Evolutionary conservation across 108 stramenopile species (phyloP), one percentile per base, ranked within the genome.

Genomic region (Nitzschia putrida): DNA sequence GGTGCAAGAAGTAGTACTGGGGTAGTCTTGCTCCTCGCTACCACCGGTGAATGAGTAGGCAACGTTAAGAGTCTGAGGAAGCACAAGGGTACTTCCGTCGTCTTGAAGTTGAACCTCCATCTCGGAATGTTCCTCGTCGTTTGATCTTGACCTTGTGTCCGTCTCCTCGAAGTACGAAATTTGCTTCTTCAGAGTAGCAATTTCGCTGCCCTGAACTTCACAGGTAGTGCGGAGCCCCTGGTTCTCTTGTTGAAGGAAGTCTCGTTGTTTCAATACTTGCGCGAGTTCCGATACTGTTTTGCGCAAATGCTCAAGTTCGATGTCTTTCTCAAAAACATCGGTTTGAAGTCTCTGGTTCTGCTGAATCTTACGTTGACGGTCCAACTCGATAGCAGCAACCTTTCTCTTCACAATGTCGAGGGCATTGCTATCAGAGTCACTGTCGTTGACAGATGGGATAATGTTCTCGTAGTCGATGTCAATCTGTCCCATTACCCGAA

Each of bases 381-480:
- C 66, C n/a, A 26, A 14, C 22, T 54, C 53, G 0, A 66, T 26
- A 0, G 66, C 66, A 4, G 43, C 20, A 40, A 66, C 53, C 66
- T 66, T 66, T 21, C 50, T 8, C 40, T 66, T 66, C 51, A 66
- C 53, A 13, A 26, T 52, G 21, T 54, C 53, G 9, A 66, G 29
- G 38, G 66, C 1, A 2, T 53, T 40, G 4, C 29, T 1, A 51
- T 6, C 47, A 9, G 24, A 22, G 24, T 23, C 16, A 34, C 43
- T 64, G 8, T 53, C 40, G 11, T 26, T 26, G 29, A 29, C 42
- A 3, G 29, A 34, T 34, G 29, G 29, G 29, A 34, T 34, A 4
- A 34, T 34, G 37, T 11, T 66, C 14, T 20, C 5, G 34, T 66
- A 53, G 34, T 54, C 53, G 14, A 53, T 53, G 2, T 53, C 66